A percentile compares a stretch with the other conserved stretches of the same genome.
Conservation (phyloP, 2,329 filamentous ascomycete genomes). For the Fusarium clavum region DNA sequence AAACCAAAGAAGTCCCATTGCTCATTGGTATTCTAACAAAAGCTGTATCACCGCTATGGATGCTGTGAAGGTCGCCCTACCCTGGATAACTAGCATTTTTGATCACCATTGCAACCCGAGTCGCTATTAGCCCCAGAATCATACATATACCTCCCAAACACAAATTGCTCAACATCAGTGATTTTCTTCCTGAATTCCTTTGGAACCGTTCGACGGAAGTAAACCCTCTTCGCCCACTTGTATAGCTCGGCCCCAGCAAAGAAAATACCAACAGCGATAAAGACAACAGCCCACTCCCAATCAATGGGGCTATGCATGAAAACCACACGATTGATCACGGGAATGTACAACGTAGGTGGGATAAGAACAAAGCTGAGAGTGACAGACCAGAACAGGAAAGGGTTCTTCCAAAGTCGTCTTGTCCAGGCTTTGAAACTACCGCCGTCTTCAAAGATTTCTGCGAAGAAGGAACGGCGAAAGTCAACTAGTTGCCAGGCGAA, state of each 20-base stretch:
- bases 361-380: constrained; percentile 66
- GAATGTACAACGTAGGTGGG: constrained; percentile 74
- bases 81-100: constrained; percentile 3
- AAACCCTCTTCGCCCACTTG: constrained; percentile 74
- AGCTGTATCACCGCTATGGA: not conserved
- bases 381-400: constrained; percentile 63
- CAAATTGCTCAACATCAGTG: constrained; percentile 38
- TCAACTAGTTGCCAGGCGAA: constrained; percentile 77
- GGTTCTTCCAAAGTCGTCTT: constrained; percentile 65
- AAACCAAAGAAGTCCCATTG: not conserved
- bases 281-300: constrained; percentile 78
- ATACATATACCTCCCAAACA: constrained; percentile 35
- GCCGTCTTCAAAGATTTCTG: constrained; percentile 62
- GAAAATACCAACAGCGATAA: constrained; percentile 70
- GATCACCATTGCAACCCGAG: constrained; percentile 11
- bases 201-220: constrained; percentile 54
- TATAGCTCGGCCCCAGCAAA: constrained; percentile 72
- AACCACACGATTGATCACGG: constrained; percentile 71
- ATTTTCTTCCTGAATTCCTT: constrained; percentile 41
- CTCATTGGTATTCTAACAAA: not conserved
- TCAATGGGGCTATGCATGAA: constrained; percentile 74
- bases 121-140: constrained; percentile 22
- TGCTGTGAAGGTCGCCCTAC: not conserved
- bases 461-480: constrained; percentile 74
- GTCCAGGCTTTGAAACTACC: constrained; percentile 63